These are phyloP conservation scores for Yamadazyma conglobata DNA, from an alignment of 1,139 yeast genomes.

Conservation along the genomic window DNA sequence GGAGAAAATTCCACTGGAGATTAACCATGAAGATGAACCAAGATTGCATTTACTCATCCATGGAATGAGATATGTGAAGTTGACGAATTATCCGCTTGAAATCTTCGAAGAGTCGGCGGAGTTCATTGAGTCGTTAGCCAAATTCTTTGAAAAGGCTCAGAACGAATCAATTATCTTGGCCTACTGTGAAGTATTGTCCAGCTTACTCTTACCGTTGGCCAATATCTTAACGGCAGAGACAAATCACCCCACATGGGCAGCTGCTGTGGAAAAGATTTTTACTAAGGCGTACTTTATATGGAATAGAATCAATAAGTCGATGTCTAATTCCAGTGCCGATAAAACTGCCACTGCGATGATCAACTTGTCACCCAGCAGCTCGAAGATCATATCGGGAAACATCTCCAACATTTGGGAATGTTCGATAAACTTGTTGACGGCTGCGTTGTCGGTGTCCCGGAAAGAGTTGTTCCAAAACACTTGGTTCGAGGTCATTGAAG, in stretches of 20 bases:
- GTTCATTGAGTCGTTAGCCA: constrained; percentile 78
- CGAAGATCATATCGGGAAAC: constrained; percentile 3
- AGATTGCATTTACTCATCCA: constrained; percentile 71
- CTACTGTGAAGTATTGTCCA: constrained; percentile 80
- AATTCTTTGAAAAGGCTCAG: constrained; percentile 68
- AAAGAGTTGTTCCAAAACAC: constrained; percentile 68
- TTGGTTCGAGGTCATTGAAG: constrained; percentile 73
- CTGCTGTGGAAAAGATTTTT: constrained; percentile 65
- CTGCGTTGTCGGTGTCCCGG: constrained; percentile 78
- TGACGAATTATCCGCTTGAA: constrained; percentile 84
- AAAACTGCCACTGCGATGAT: constrained; percentile 11
- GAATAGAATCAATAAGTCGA: constrained; percentile 20
- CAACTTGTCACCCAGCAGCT: constrained; percentile 14
- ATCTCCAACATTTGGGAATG: constrained; percentile 61
- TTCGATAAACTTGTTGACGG: constrained; percentile 66
- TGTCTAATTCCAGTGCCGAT: constrained; percentile 5
- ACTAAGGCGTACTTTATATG: constrained; percentile 44
- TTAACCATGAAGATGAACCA: constrained; percentile 61
- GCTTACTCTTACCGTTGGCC: constrained; percentile 75
- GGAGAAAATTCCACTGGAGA: constrained; percentile 66
- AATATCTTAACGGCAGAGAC: constrained; percentile 89
- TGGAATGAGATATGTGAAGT: constrained; percentile 83
- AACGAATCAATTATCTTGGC: constrained; percentile 66
- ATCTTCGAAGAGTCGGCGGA: constrained; percentile 90
- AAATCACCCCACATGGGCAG: constrained; percentile 93